phyloP scores from a whole-genome alignment of 2,329 filamentous ascomycete genomes.

The Penicillium sp. region DNA sequence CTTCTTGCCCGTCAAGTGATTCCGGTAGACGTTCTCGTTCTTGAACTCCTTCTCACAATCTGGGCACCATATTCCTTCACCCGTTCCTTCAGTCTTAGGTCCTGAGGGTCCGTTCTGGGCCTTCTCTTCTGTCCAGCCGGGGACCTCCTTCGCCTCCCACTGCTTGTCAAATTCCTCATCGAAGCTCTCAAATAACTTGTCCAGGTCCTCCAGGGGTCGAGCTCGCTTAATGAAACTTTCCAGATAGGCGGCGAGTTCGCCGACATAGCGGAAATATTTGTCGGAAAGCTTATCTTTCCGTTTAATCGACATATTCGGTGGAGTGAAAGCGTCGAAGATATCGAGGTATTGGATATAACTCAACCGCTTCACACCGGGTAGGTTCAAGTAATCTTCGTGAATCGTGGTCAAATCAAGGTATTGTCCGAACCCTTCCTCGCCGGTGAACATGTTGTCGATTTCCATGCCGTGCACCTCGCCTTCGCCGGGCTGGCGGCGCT shows the following conservation, averaged over 20 bases:
- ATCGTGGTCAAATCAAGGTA: slow-evolving; percentile 82
- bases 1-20: slow-evolving; percentile 84
- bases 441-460: slow-evolving; percentile 88
- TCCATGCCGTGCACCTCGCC: slow-evolving; percentile 60
- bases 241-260: slow-evolving; percentile 72
- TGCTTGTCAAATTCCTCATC: slow-evolving; percentile 76
- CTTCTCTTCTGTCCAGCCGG: slow-evolving; percentile 66
- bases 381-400: slow-evolving; percentile 85
- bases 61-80: slow-evolving; percentile 76
- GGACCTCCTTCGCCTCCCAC: slow-evolving; percentile 74
- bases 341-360: slow-evolving; percentile 92
- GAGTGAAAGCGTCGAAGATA: slow-evolving; percentile 77
- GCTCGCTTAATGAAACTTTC: slow-evolving; percentile 83
- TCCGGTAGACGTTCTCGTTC: slow-evolving; percentile 90
- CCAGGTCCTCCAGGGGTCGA: slow-evolving; percentile 77
- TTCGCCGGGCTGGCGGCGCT: slow-evolving; percentile 61
- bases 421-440: slow-evolving; percentile 87
- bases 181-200: slow-evolving; percentile 69
- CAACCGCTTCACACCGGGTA: slow-evolving; percentile 77
- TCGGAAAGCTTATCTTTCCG: slow-evolving; percentile 83
- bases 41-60: slow-evolving; percentile 94
- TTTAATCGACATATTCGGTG: slow-evolving; percentile 68
- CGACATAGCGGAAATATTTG: slow-evolving; percentile 85
- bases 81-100: slow-evolving; percentile 50
- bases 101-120: slow-evolving; percentile 37